Percentiles rank a stretch among this genome's conserved stretches.
Conservation (phyloP, 805 yeast genomes). For the Cyberlindnera xylosilytica region DNA sequence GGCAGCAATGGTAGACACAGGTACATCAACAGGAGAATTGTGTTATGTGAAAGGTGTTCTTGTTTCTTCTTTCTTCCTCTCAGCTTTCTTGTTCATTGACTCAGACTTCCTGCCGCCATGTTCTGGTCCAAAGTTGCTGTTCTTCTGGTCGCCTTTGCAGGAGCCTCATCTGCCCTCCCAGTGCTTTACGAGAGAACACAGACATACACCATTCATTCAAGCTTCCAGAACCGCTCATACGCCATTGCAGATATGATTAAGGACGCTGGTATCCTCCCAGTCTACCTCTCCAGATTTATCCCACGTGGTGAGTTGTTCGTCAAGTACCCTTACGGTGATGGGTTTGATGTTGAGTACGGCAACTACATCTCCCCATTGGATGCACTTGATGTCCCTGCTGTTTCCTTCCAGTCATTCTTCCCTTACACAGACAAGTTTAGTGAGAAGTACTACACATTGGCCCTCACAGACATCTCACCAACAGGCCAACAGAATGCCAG, state of each 20-base stretch:
- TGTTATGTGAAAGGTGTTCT: too few relatives aligned
- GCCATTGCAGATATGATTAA: conserved; percentile 3
- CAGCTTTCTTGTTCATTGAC: neutral
- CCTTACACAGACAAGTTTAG: conserved; percentile 6
- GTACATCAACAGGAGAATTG: too few relatives aligned
- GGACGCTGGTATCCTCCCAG: conserved; percentile 4
- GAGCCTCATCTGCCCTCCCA: neutral
- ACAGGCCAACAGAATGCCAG: conserved; percentile 6
- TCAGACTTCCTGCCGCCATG: too few relatives aligned
- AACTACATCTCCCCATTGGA: conserved; percentile 21
- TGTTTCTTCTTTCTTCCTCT: neutral
- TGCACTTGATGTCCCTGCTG: conserved; percentile 13
- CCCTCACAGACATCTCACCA: conserved; percentile 18
- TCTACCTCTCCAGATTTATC: conserved; percentile 16
- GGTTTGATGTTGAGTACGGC: conserved; percentile 15
- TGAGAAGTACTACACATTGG: conserved; percentile 13
- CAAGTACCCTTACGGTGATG: conserved; percentile 10
- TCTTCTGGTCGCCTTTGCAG: neutral
- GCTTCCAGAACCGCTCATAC: conserved; percentile 3
- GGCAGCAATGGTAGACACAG: too few relatives aligned
- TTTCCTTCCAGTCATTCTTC: conserved; percentile 17
- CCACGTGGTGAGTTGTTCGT: conserved; percentile 19
- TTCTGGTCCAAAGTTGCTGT: too few relatives aligned
- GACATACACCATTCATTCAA: conserved; percentile 10
- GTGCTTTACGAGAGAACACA: conserved; percentile 8